Conservation (phyloP, 108 stramenopile species). For the Seminavis robusta region DNA sequence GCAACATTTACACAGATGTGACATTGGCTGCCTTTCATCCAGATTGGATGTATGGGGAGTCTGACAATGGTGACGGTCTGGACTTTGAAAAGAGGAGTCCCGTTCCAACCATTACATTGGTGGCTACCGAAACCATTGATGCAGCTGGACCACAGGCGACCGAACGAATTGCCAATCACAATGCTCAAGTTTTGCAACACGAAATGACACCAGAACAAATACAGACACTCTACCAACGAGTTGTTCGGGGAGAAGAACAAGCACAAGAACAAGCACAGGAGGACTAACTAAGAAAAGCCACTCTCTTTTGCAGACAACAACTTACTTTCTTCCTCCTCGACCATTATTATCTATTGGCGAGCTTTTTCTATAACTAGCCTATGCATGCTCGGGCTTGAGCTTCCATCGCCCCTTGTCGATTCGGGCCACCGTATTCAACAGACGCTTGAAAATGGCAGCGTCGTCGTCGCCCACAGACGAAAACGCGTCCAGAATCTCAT, state of each 20-base stretch:
- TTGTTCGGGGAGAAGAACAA: too few relatives aligned
- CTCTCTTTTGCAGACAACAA: too few relatives aligned
- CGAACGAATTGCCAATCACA: constrained; percentile 47
- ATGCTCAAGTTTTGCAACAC: constrained; percentile 48
- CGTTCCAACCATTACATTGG: constrained; percentile 62
- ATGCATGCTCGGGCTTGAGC: too few relatives aligned
- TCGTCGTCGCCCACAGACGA: constrained; percentile 51
- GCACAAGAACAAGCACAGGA: too few relatives aligned
- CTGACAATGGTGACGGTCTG: not conserved
- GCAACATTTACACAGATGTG: constrained; percentile 33
- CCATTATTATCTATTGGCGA: too few relatives aligned
- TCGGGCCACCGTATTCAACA: constrained; percentile 64
- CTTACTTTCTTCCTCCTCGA: too few relatives aligned
- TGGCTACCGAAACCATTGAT: constrained; percentile 63
- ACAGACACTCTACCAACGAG: too few relatives aligned
- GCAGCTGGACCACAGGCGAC: constrained; percentile 44
- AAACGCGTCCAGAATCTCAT: constrained; percentile 64
- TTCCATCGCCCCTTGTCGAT: constrained; percentile 58
- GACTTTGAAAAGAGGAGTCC: constrained; percentile 64
- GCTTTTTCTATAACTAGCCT: too few relatives aligned
- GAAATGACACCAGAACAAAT: too few relatives aligned
- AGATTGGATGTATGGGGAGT: constrained; percentile 46
- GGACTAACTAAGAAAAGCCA: too few relatives aligned
- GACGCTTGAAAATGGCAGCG: constrained; percentile 61
- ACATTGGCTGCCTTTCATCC: constrained; percentile 81